phyloP scores from a whole-genome alignment of 2,329 filamentous ascomycete genomes.

The Huntiella moniliformis region DNA sequence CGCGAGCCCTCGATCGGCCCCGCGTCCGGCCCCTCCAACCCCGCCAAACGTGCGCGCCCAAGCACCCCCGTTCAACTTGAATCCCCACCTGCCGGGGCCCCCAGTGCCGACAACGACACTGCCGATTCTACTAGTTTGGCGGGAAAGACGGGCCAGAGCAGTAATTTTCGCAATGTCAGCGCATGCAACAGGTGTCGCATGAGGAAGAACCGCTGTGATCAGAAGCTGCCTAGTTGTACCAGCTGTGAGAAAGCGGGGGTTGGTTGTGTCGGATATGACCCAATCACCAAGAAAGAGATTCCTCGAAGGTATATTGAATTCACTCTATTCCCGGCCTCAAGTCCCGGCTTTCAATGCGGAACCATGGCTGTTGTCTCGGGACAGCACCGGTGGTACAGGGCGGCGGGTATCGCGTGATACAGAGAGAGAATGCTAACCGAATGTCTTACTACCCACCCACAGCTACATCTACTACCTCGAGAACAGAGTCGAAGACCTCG shows the following conservation, averaged over 20 bases:
- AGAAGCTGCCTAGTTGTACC: slow-evolving; percentile 74
- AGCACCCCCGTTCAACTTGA: slow-evolving; percentile 22
- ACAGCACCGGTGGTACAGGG: background rate
- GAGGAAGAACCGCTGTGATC: slow-evolving; percentile 89
- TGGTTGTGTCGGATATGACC: slow-evolving; percentile 86
- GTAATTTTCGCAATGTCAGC: slow-evolving; percentile 69
- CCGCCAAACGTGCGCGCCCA: slow-evolving; percentile 38
- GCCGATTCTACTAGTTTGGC: slow-evolving; percentile 17
- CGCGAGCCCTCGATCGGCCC: background rate
- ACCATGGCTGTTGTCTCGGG: background rate
- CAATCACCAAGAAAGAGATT: slow-evolving; percentile 90
- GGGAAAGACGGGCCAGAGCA: slow-evolving; percentile 36
- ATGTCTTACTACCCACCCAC: background rate
- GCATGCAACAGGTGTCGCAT: slow-evolving; percentile 85
- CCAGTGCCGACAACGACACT: background rate
- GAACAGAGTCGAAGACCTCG: slow-evolving; percentile 65
- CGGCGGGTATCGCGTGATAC: background rate
- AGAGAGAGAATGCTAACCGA: slow-evolving; percentile 4
- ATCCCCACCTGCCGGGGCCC: background rate
- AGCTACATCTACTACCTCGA: slow-evolving; percentile 94
- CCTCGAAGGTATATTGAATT: slow-evolving; percentile 58
- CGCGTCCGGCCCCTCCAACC: slow-evolving; percentile 19
- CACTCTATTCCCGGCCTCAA: background rate
- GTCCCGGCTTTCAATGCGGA: background rate
- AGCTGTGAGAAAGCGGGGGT: slow-evolving; percentile 86